phyloP scores from a whole-genome alignment of 2,329 filamentous ascomycete species.

The Seiridium unicorne region DNA sequence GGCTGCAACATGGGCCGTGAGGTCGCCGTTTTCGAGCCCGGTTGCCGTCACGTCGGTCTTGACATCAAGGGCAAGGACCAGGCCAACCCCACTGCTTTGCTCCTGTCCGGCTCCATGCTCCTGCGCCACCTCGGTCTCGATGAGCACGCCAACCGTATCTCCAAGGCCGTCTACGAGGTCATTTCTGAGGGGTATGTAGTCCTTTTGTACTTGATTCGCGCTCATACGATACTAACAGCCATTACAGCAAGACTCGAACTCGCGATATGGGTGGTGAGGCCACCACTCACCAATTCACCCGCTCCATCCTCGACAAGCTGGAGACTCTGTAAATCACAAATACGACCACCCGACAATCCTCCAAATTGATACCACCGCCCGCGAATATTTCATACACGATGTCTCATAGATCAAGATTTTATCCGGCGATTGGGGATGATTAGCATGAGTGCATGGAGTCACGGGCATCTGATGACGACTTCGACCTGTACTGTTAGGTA shows the following conservation, averaged over 20 bases:
- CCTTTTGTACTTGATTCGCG: neutral
- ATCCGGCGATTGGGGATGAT: slow-evolving; percentile 19
- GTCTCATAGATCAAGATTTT: slow-evolving; percentile 21
- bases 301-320: slow-evolving; percentile 93
- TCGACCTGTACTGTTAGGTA: slow-evolving; percentile 28
- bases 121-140: slow-evolving; percentile 95
- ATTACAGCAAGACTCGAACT: slow-evolving; percentile 74
- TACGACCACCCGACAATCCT: slow-evolving; percentile 11
- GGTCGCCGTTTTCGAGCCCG: slow-evolving; percentile 96
- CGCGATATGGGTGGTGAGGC: slow-evolving; percentile 92
- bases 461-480: slow-evolving; percentile 24
- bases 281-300: slow-evolving; percentile 92
- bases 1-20: slow-evolving; percentile 99
- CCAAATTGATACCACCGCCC: slow-evolving; percentile 20
- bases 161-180: slow-evolving; percentile 73
- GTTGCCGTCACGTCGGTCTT: slow-evolving; percentile 97
- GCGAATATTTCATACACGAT: slow-evolving; percentile 12
- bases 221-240: slow-evolving; percentile 35
- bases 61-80: slow-evolving; percentile 99
- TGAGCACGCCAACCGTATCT: slow-evolving; percentile 97
- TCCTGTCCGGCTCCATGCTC: slow-evolving; percentile 95
- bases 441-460: slow-evolving; percentile 28
- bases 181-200: slow-evolving; percentile 83
- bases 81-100: slow-evolving; percentile 94
- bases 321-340: slow-evolving; percentile 61